A percentile compares a stretch with the other conserved stretches of the same genome.
Conservation (phyloP, 225 moss, liverwort and hornwort genomes). For the Sphagnum contortum region DNA sequence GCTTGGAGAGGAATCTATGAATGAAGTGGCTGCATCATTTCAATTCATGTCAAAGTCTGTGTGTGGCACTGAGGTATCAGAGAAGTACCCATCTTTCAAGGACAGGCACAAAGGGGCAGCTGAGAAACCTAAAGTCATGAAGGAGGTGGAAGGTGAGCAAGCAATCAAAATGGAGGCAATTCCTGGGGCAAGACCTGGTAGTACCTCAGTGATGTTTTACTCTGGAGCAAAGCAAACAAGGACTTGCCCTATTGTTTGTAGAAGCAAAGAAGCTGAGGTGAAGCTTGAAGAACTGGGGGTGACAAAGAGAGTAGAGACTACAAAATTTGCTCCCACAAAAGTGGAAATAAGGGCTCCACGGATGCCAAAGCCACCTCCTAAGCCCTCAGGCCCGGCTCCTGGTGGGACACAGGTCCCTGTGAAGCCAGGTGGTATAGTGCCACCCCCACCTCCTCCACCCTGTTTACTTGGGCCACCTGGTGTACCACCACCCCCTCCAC, state of each 20-base stretch:
- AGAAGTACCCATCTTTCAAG: conserved; percentile 62
- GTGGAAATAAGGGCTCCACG: conserved; percentile 60
- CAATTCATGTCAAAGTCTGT: conserved; percentile 53
- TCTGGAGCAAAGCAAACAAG: conserved; percentile 1
- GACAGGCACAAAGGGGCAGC: conserved; percentile 59
- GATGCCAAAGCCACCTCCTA: conserved; percentile 75
- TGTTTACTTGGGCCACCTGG: conserved; percentile 6
- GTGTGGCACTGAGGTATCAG: conserved; percentile 25
- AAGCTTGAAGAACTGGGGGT: conserved; percentile 29
- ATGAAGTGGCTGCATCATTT: conserved; percentile 51
- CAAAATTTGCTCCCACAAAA: conserved; percentile 37
- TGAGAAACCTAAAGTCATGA: conserved; percentile 30
- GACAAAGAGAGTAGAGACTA: conserved; percentile 33
- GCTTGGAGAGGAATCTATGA: conserved; percentile 15
- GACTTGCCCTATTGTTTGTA: neutral
- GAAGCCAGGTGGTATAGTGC: conserved; percentile 16
- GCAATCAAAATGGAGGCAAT: neutral
- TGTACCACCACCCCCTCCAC: conserved; percentile 15
- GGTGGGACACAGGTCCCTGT: conserved; percentile 8
- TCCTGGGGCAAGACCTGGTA: neutral
- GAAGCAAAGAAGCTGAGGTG: neutral
- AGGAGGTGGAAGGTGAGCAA: conserved; percentile 32
- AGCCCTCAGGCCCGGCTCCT: conserved; percentile 22
- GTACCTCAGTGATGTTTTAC: neutral
- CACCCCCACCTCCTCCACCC: conserved; percentile 37